Percentiles rank a stretch among this genome's conserved stretches.
Evolutionary conservation across 1,284 basidiomycete genomes (phyloP).

Genomic region (Ustilago nuda): DNA sequence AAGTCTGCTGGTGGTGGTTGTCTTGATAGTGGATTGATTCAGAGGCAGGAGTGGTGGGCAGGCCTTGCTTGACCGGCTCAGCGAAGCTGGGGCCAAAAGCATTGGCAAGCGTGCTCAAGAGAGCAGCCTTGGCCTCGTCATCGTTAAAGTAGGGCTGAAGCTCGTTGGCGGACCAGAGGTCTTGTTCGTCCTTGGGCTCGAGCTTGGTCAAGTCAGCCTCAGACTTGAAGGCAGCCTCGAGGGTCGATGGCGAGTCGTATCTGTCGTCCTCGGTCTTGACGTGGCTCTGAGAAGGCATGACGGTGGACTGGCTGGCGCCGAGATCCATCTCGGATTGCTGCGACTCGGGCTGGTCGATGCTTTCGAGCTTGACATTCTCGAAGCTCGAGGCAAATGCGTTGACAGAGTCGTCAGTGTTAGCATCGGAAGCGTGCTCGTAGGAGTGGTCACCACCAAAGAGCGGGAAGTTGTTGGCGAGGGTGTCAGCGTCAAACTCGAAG

Average conservation of each 20-base stretch:
- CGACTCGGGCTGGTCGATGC: conserved; percentile 24
- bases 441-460: conserved; percentile 34
- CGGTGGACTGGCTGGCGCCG: conserved; percentile 39
- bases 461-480: conserved; percentile 27
- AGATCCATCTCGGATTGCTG: conserved; percentile 21
- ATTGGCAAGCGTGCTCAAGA: conserved; percentile 37
- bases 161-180: conserved; percentile 21
- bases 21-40: conserved; percentile 4
- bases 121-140: conserved; percentile 22
- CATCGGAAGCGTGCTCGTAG: conserved; percentile 25
- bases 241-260: conserved; percentile 17
- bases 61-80: conserved; percentile 17
- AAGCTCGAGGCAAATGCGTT: conserved; percentile 22
- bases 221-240: conserved; percentile 40
- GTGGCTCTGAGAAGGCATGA: conserved; percentile 29
- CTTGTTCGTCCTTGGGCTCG: conserved; percentile 27
- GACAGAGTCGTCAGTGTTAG: conserved; percentile 18
- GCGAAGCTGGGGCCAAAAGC: conserved; percentile 21
- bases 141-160: conserved; percentile 43
- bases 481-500: conserved; percentile 43
- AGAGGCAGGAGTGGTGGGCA: neutral
- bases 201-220: conserved; percentile 16
- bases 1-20: conserved; percentile 19
- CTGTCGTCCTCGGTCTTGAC: conserved; percentile 41
- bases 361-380: conserved; percentile 46